A percentile compares a stretch with the other conserved stretches of the same genome.
phyloP scores from a whole-genome alignment of 108 stramenopile genomes.

The Cyclotella sp. region DNA sequence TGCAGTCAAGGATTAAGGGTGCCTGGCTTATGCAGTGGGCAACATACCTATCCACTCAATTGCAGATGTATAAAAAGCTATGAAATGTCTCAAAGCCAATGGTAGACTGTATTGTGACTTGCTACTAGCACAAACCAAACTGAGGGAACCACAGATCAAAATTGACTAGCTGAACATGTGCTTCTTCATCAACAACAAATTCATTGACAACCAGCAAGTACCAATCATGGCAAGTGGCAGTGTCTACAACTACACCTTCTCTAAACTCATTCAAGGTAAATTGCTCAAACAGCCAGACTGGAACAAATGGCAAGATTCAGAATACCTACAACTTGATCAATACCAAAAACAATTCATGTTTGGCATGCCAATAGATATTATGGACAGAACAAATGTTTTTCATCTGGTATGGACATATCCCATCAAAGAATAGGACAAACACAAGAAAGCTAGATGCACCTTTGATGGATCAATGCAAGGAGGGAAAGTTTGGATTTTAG shows the following conservation, averaged over 20 bases:
- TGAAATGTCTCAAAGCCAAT: no score
- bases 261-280: background rate
- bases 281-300: background rate
- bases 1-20: no score
- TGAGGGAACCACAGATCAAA: no score
- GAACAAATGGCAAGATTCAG: background rate
- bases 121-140: no score
- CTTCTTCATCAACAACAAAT: background rate
- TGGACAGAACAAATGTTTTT: background rate
- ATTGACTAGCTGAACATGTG: background rate
- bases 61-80: no score
- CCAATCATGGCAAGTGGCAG: background rate
- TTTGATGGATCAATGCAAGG: background rate
- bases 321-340: background rate
- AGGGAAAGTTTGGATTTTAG: background rate
- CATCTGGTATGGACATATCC: background rate
- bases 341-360: no score
- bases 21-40: no score
- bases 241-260: background rate
- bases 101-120: no score
- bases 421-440: background rate
- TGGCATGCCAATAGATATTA: no score
- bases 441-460: background rate
- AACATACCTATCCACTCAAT: no score
- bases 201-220: background rate